Evolutionary conservation across 2,329 filamentous ascomycete genomes (phyloP).

Genomic region (Metarhizium anisopliae): DNA sequence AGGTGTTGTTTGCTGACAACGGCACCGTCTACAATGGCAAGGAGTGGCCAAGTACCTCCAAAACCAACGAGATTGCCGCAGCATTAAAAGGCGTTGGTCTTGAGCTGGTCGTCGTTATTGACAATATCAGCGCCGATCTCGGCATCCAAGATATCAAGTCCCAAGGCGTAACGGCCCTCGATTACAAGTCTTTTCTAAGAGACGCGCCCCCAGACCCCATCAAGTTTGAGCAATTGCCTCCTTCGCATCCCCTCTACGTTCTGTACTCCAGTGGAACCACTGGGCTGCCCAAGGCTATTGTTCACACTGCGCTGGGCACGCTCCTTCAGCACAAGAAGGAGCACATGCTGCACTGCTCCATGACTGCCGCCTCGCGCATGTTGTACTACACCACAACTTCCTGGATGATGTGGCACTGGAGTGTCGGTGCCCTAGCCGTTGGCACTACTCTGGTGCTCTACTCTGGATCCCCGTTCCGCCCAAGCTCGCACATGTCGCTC

Average conservation of each 20-base stretch:
- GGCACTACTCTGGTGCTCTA: slow-evolving; percentile 82
- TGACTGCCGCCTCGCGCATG: slow-evolving; percentile 62
- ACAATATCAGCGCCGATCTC: slow-evolving; percentile 45
- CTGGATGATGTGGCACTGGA: slow-evolving; percentile 99
- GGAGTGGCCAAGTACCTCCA: slow-evolving; percentile 68
- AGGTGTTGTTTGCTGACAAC: slow-evolving; percentile 78
- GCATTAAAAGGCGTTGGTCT: slow-evolving; percentile 53
- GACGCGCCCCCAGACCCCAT: slow-evolving; percentile 35
- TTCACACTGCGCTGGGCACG: slow-evolving; percentile 84
- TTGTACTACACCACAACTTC: slow-evolving; percentile 94
- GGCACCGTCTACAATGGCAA: slow-evolving; percentile 87
- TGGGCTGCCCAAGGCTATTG: slow-evolving; percentile 79
- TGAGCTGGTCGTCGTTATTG: slow-evolving; percentile 64
- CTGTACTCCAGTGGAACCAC: slow-evolving; percentile 92
- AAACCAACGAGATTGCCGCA: slow-evolving; percentile 67
- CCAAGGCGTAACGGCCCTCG: slow-evolving; percentile 30
- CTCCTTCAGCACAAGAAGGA: slow-evolving; percentile 97
- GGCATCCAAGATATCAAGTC: slow-evolving; percentile 32
- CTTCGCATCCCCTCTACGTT: slow-evolving; percentile 87
- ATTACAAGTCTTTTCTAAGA: slow-evolving; percentile 37
- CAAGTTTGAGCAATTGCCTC: slow-evolving; percentile 66
- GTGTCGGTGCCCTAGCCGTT: slow-evolving; percentile 73
- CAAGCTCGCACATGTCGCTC: slow-evolving; percentile 71
- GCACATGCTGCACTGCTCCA: slow-evolving; percentile 77
- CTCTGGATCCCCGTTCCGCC: slow-evolving; percentile 83